Conservation (phyloP, 2,329 filamentous ascomycete genomes). For the Hypoxylon sp. region DNA sequence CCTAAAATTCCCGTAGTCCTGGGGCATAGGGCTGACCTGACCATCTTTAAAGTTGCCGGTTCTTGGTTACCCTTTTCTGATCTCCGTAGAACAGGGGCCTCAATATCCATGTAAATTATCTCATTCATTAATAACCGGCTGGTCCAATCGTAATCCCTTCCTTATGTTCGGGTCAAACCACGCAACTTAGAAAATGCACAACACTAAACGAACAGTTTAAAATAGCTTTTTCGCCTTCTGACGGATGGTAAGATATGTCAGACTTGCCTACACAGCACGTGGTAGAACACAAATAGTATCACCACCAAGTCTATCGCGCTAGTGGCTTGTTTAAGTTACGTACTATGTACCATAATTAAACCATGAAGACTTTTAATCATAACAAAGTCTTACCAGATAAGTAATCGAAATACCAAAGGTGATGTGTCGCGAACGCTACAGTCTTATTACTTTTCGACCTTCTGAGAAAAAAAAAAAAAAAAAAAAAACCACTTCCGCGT, state of each 20-base stretch:
- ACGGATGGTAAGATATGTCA: conserved; percentile 13
- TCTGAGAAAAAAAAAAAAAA: neutral
- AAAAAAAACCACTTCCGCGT: neutral
- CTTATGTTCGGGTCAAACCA: conserved; percentile 41
- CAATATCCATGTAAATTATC: conserved; percentile 43
- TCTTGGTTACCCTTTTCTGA: conserved; percentile 27
- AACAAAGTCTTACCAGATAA: neutral
- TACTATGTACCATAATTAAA: neutral
- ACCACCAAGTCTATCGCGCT: neutral
- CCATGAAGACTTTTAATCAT: neutral
- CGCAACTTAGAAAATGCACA: conserved; percentile 18
- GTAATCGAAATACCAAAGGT: conserved; percentile 6
- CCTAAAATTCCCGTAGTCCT: conserved; percentile 27
- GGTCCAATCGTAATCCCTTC: conserved; percentile 37
- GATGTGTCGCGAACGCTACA: conserved; percentile 5
- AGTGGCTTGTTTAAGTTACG: neutral
- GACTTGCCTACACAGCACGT: conserved; percentile 15
- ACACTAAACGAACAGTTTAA: conserved; percentile 7
- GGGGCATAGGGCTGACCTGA: conserved; percentile 47
- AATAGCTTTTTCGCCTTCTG: conserved; percentile 19
- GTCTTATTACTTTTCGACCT: neutral
- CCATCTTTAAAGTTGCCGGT: conserved; percentile 25
- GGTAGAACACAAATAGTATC: conserved; percentile 14
- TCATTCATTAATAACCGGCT: conserved; percentile 32
- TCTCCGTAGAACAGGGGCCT: conserved; percentile 27